phyloP scores from a whole-genome alignment of 2,329 filamentous ascomycete genomes.

The Penicillium aurantiogriseum region DNA sequence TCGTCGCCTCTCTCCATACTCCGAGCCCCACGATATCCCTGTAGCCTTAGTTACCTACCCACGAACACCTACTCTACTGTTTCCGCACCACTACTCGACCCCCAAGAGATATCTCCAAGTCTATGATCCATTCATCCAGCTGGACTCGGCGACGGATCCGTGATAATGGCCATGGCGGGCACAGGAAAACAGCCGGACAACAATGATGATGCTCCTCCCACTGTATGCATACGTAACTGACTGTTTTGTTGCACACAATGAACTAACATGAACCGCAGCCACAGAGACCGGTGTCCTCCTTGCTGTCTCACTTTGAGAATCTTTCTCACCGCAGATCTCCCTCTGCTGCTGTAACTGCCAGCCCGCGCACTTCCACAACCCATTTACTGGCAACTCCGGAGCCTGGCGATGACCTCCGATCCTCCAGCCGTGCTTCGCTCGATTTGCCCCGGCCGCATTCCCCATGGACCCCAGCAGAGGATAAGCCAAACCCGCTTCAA shows the following conservation, averaged over 20 bases:
- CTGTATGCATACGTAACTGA: constrained; percentile 31
- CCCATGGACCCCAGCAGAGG: constrained; percentile 35
- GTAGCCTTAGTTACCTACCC: constrained; percentile 7
- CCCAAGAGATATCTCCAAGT: constrained; percentile 15
- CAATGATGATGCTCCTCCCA: constrained; percentile 38
- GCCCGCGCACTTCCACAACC: constrained; percentile 30
- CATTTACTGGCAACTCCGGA: constrained; percentile 34
- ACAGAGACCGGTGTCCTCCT: constrained; percentile 49
- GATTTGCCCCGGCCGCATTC: constrained; percentile 44
- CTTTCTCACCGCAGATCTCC: constrained; percentile 40
- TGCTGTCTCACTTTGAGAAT: constrained; percentile 50
- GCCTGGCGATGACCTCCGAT: constrained; percentile 31
- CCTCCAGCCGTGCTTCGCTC: constrained; percentile 39
- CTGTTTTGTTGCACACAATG: constrained; percentile 12
- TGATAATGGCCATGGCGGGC: constrained; percentile 38
- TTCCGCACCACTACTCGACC: not conserved
- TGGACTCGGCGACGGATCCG: constrained; percentile 25
- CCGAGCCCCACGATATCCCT: constrained; percentile 12
- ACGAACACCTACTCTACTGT: constrained; percentile 8
- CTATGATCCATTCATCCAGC: constrained; percentile 31
- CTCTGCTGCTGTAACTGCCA: constrained; percentile 28
- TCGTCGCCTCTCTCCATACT: not conserved
- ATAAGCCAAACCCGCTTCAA: constrained; percentile 21
- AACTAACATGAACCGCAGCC: constrained; percentile 15
- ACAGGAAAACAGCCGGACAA: constrained; percentile 33